Evolutionary conservation across 345 rosid genomes (phyloP).

Genomic region (Acer campestre): DNA sequence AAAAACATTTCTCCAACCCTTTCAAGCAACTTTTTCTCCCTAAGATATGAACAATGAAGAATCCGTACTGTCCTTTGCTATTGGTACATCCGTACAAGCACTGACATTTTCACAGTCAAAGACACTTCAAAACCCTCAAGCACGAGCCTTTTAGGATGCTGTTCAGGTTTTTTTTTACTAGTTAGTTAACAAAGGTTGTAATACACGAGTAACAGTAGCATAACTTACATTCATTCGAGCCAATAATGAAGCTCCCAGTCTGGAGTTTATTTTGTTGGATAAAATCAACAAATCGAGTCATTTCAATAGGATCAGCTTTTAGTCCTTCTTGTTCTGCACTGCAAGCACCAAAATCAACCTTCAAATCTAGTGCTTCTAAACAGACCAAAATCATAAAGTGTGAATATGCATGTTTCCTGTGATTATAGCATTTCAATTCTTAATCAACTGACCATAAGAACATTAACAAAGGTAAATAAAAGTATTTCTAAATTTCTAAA

Average conservation of each 20-base stretch:
- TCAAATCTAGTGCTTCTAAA: conserved; percentile 17
- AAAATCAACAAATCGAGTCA: conserved; percentile 63
- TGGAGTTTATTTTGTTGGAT: conserved; percentile 67
- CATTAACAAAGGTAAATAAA: not conserved
- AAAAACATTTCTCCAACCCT: not conserved
- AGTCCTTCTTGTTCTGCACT: conserved; percentile 81
- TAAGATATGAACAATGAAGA: not conserved
- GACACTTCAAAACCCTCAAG: not conserved
- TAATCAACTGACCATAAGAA: not conserved
- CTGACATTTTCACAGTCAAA: not conserved
- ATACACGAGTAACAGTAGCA: conserved; percentile 5
- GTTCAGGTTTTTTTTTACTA: not conserved
- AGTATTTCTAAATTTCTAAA: not conserved
- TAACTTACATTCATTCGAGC: conserved; percentile 68
- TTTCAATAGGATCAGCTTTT: conserved; percentile 55
- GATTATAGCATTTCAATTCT: not conserved
- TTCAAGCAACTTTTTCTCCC: not conserved
- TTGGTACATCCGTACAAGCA: not conserved
- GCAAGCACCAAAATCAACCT: conserved; percentile 25
- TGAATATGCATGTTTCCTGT: not conserved
- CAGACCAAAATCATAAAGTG: not conserved
- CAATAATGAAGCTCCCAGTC: conserved; percentile 65
- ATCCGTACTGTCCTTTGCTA: not conserved
- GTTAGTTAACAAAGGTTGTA: not conserved
- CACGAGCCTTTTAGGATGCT: not conserved